Conservation (phyloP, 495 filamentous ascomycete species). For the Tuber aestivum region DNA sequence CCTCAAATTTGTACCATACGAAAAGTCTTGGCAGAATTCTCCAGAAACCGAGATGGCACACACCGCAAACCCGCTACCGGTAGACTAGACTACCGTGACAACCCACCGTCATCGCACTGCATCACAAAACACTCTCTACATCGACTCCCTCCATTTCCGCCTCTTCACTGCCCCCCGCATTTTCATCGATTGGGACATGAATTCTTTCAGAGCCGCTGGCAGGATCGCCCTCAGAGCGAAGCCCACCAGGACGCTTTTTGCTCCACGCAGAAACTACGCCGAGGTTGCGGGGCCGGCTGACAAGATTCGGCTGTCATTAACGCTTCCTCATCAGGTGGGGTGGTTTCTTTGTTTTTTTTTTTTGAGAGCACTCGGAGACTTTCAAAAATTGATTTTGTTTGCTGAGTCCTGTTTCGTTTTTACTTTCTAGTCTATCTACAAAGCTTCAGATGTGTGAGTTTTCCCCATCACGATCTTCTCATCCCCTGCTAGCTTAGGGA, state of each 20-base stretch:
- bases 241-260: conserved; percentile 62
- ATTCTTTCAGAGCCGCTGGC: conserved; percentile 76
- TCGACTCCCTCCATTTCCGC: conserved; percentile 9
- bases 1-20: conserved; percentile 9
- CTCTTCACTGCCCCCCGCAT: conserved; percentile 13
- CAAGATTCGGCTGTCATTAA: conserved; percentile 96
- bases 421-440: conserved; percentile 60
- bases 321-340: conserved; percentile 95
- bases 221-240: conserved; percentile 73
- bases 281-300: conserved; percentile 57
- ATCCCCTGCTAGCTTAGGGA: conserved; percentile 22
- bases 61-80: conserved; percentile 10
- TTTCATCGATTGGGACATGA: conserved; percentile 58
- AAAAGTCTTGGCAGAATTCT: conserved; percentile 38
- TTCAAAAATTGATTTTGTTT: conserved; percentile 10
- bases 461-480: conserved; percentile 12
- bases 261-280: conserved; percentile 76
- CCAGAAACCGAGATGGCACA: conserved; percentile 30
- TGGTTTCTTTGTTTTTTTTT: background rate
- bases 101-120: conserved; percentile 7
- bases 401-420: background rate
- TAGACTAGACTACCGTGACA: too few species aligned
- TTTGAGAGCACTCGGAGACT: background rate
- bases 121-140: conserved; percentile 17
- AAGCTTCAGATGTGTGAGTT: conserved; percentile 68